These are phyloP conservation scores for Eucalyptus tenuipes DNA, from an alignment of 345 rosid genomes.

Conservation along the genomic window DNA sequence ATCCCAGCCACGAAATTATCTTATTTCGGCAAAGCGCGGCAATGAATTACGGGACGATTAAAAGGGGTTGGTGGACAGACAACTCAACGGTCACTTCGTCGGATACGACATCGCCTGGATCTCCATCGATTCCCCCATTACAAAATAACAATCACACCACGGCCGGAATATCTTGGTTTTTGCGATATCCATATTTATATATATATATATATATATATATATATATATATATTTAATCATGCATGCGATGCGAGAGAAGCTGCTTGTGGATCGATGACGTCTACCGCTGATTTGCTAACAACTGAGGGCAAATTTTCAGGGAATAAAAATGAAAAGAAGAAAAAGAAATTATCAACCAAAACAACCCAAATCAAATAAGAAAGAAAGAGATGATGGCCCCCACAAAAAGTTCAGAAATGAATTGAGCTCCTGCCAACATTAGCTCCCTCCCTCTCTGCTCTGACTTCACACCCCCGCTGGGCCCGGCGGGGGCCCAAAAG, in stretches of 20 bases:
- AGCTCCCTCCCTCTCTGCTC: neutral
- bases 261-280: neutral
- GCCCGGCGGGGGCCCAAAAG: neutral
- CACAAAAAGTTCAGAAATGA: neutral
- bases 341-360: neutral
- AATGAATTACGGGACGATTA: neutral
- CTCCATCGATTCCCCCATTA: neutral
- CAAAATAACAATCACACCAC: neutral
- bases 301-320: neutral
- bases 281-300: neutral
- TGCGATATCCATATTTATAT: too few relatives aligned
- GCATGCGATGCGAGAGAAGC: neutral
- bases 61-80: neutral
- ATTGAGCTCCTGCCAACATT: neutral
- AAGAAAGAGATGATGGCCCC: neutral
- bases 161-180: neutral
- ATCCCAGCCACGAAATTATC: neutral
- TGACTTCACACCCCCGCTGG: neutral
- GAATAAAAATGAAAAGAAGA: too few relatives aligned
- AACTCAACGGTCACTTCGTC: neutral
- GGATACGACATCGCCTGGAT: neutral
- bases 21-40: neutral
- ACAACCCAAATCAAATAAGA: neutral
- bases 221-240: too few relatives aligned
- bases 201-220: too few relatives aligned